Evolutionary conservation across 768 basidiomycete genomes (phyloP).

Genomic region (Tylopilus intermedius): DNA sequence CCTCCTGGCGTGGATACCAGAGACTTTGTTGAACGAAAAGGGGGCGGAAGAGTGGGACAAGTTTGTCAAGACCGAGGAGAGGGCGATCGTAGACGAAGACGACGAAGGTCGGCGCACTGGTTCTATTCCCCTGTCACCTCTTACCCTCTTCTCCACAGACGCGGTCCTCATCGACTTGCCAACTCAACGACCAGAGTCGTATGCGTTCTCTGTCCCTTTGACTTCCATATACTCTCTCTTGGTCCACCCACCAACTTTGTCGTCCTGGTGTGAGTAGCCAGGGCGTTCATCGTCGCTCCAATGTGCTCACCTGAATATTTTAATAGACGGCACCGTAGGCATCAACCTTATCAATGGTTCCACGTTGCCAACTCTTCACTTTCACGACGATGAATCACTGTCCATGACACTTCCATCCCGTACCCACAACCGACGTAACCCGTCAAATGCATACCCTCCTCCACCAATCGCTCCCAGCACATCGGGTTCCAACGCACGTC

Average conservation of each 20-base stretch:
- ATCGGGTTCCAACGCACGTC: conserved; percentile 37
- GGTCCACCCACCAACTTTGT: conserved; percentile 76
- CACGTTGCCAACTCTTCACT: conserved; percentile 85
- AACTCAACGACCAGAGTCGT: conserved; percentile 78
- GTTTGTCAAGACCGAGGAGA: conserved; percentile 80
- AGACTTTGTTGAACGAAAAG: conserved; percentile 74
- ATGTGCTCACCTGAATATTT: not conserved
- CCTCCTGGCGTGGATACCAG: conserved; percentile 91
- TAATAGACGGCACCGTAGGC: conserved; percentile 76
- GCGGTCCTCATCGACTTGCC: conserved; percentile 84
- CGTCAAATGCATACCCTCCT: conserved; percentile 56
- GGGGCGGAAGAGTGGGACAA: conserved; percentile 86
- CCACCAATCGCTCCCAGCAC: conserved; percentile 52
- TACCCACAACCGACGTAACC: conserved; percentile 31
- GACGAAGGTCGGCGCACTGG: conserved; percentile 54
- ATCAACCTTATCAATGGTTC: conserved; percentile 85
- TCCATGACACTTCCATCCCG: conserved; percentile 55
- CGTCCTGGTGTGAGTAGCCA: conserved; percentile 69
- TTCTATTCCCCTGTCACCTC: not conserved
- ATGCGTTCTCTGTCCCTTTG: conserved; percentile 92
- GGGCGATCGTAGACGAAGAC: conserved; percentile 51
- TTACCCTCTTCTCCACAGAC: conserved; percentile 41
- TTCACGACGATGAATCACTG: conserved; percentile 94
- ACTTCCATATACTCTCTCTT: conserved; percentile 87
- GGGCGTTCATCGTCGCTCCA: not conserved